These are phyloP conservation scores for Kluyveromyces aestuarii DNA, from an alignment of 805 yeast species.

Conservation along the genomic window DNA sequence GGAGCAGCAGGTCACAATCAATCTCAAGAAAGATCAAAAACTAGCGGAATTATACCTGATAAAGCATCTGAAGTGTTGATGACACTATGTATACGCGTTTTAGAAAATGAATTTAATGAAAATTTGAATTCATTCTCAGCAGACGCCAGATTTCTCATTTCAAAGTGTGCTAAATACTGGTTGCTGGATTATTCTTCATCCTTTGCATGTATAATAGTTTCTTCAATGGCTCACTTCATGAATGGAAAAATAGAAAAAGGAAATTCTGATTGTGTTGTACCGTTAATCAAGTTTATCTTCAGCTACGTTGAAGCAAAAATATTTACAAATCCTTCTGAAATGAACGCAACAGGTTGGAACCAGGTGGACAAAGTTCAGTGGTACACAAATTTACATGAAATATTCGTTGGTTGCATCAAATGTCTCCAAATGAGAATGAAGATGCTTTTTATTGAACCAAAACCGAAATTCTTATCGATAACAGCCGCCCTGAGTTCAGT, in stretches of 20 bases:
- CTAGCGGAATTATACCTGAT: conserved; percentile 29
- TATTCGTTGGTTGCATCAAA: conserved; percentile 39
- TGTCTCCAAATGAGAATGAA: conserved; percentile 36
- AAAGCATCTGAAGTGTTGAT: conserved; percentile 34
- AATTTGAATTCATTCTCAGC: conserved; percentile 4
- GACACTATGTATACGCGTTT: conserved; percentile 34
- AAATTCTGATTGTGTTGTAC: conserved; percentile 4
- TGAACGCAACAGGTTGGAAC: conserved; percentile 31
- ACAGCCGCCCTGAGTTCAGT: conserved; percentile 41
- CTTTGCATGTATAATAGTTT: conserved; percentile 11
- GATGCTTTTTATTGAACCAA: conserved; percentile 33
- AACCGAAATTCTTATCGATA: conserved; percentile 52
- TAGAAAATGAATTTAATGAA: conserved; percentile 30
- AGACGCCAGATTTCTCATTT: conserved; percentile 35
- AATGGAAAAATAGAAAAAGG: background rate
- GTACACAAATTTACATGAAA: conserved; percentile 35
- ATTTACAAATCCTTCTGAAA: conserved; percentile 13
- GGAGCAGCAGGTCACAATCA: conserved; percentile 1
- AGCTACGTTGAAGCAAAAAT: conserved; percentile 21
- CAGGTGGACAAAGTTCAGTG: conserved; percentile 42
- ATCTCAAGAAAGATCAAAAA: background rate
- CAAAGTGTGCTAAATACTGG: conserved; percentile 47
- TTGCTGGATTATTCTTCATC: conserved; percentile 32
- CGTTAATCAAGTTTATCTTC: conserved; percentile 28
- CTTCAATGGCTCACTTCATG: conserved; percentile 13